Percentiles rank a stretch among this genome's conserved stretches.
Conservation (phyloP, 768 basidiomycete species). For the Termitomyces titanicus region DNA sequence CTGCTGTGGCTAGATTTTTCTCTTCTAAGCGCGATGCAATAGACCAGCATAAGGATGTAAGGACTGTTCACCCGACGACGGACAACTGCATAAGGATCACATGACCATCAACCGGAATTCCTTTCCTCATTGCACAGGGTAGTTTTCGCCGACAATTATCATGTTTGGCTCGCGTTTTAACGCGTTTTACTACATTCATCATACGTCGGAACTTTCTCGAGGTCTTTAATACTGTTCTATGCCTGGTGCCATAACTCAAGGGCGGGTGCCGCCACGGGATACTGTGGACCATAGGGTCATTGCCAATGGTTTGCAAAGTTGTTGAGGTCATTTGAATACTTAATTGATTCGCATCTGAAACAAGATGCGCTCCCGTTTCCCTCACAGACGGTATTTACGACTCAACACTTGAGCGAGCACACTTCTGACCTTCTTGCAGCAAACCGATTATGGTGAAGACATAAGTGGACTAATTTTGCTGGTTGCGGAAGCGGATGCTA, state of each 20-base stretch:
- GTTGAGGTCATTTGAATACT: neutral
- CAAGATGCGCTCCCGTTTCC: slow-evolving; percentile 1
- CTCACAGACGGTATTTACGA: neutral
- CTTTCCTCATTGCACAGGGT: neutral
- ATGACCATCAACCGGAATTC: neutral
- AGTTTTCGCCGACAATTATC: neutral
- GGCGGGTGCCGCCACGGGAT: neutral
- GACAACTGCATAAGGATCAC: neutral
- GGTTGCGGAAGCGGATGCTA: neutral
- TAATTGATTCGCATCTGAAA: neutral
- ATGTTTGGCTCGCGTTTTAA: neutral
- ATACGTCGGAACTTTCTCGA: neutral
- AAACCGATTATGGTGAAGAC: slow-evolving; percentile 11
- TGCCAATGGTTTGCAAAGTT: neutral
- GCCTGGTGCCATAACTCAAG: neutral
- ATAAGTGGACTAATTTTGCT: slow-evolving; percentile 1
- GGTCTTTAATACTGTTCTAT: neutral
- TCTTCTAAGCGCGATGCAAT: no score
- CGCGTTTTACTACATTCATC: neutral
- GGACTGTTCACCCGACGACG: no score
- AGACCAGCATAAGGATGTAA: no score
- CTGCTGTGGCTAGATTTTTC: no score
- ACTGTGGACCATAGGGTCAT: neutral
- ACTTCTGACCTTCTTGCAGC: neutral
- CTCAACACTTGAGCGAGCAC: neutral